phyloP scores from a whole-genome alignment of 768 basidiomycete species.

The Pleurotus giganteus region DNA sequence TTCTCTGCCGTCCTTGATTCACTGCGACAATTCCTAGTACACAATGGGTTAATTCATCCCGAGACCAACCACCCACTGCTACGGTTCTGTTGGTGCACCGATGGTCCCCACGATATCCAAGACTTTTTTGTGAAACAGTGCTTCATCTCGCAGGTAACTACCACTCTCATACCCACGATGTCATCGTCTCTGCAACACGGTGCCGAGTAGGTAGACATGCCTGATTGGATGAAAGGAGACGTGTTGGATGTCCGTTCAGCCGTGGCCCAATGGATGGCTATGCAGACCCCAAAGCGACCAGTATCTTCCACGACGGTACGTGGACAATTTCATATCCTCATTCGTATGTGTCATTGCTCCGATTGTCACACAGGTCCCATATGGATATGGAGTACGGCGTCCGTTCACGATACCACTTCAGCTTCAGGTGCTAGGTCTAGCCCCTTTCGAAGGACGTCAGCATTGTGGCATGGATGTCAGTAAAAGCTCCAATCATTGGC shows the following conservation, averaged over 20 bases:
- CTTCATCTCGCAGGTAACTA: constrained; percentile 75
- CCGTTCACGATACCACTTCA: constrained; percentile 73
- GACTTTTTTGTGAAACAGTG: constrained; percentile 90
- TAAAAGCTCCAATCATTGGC: constrained; percentile 22
- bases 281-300: constrained; percentile 20
- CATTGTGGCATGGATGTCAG: constrained; percentile 92
- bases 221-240: constrained; percentile 71
- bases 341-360: constrained; percentile 2
- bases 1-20: constrained; percentile 67
- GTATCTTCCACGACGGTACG: constrained; percentile 14
- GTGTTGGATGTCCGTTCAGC: constrained; percentile 70
- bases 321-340: constrained; percentile 8
- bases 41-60: constrained; percentile 67
- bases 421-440: constrained; percentile 66
- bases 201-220: constrained; percentile 53
- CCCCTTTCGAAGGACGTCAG: constrained; percentile 76
- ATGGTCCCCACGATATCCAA: constrained; percentile 80
- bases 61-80: constrained; percentile 52
- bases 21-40: constrained; percentile 66
- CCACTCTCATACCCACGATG: constrained; percentile 5
- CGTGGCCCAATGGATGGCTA: constrained; percentile 47
- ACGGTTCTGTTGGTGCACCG: constrained; percentile 80
- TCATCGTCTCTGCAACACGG: neutral
- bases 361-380: constrained; percentile 23
- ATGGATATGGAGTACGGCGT: constrained; percentile 27